Percentiles rank a stretch among this genome's conserved stretches.
phyloP scores from a whole-genome alignment of 2,329 filamentous ascomycete genomes.

The Diaporthe vaccinii region DNA sequence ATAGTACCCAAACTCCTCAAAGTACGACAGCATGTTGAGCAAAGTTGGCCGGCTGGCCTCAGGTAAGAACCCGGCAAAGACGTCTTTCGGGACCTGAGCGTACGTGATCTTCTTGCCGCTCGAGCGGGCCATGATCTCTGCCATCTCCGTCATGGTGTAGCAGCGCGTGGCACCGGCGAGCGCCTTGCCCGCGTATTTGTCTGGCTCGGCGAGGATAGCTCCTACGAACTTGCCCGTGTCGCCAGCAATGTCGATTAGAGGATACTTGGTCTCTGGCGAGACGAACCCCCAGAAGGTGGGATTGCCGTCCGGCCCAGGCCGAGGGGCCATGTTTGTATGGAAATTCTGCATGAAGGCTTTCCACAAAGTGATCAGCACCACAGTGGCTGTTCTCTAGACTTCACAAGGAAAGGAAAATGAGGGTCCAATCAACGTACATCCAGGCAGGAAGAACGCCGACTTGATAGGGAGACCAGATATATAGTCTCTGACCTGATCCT shows the following conservation, averaged over 20 bases:
- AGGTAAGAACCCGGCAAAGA: not conserved
- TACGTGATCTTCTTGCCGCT: conserved; percentile 49
- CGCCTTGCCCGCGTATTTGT: conserved; percentile 43
- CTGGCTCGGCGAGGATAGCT: conserved; percentile 45
- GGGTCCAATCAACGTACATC: not conserved
- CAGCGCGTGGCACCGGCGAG: conserved; percentile 40
- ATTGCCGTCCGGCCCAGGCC: conserved; percentile 45
- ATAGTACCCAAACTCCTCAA: conserved; percentile 17
- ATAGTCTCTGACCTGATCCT: conserved; percentile 69
- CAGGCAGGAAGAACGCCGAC: not conserved
- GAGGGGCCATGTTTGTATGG: conserved; percentile 42
- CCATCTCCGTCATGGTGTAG: conserved; percentile 50
- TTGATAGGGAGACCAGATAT: conserved; percentile 64
- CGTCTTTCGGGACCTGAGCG: not conserved
- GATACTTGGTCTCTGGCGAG: conserved; percentile 51
- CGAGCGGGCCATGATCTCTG: conserved; percentile 47
- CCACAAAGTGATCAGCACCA: conserved; percentile 64
- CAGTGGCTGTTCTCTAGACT: not conserved
- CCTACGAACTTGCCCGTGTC: conserved; percentile 59
- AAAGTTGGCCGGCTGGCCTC: not conserved
- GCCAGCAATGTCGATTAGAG: conserved; percentile 52
- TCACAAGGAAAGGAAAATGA: too few relatives aligned
- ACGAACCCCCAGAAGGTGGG: conserved; percentile 49
- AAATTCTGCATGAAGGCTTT: conserved; percentile 70
- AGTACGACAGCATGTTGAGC: conserved; percentile 7